These are phyloP conservation scores for Xerocomellus intermedius DNA, from an alignment of 768 basidiomycete genomes.

Conservation along the genomic window DNA sequence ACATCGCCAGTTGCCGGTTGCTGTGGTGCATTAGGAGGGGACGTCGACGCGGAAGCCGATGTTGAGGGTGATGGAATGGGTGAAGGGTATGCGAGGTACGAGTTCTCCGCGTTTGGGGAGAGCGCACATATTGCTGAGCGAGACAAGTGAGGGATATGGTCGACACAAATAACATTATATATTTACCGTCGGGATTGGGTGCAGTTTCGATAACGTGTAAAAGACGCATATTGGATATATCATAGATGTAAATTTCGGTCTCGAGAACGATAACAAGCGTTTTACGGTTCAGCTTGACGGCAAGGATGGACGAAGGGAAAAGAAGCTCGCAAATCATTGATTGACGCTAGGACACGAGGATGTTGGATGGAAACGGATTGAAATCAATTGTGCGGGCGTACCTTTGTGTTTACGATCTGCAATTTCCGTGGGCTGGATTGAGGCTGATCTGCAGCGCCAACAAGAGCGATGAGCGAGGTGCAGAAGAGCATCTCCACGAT, in stretches of 20 bases:
- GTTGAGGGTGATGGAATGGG: conserved; percentile 83
- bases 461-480: conserved; percentile 94
- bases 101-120: conserved; percentile 89
- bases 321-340: conserved; percentile 98
- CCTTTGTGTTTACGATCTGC: conserved; percentile 99
- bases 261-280: conserved; percentile 95
- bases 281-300: conserved; percentile 98
- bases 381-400: conserved; percentile 32
- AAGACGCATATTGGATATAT: conserved; percentile 97
- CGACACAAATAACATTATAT: background rate
- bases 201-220: conserved; percentile 97
- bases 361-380: background rate
- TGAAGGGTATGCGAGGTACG: conserved; percentile 95
- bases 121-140: conserved; percentile 88
- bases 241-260: conserved; percentile 98
- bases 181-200: conserved; percentile 87
- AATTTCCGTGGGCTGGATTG: conserved; percentile 88
- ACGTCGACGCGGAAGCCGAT: conserved; percentile 40
- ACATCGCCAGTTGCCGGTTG: conserved; percentile 74
- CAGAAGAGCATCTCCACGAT: conserved; percentile 99
- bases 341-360: conserved; percentile 62
- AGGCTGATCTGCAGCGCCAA: conserved; percentile 92
- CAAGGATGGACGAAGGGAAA: conserved; percentile 93
- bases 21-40: conserved; percentile 39
- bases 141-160: conserved; percentile 1